These are phyloP conservation scores for Termitomyces sp. DNA, from an alignment of 768 basidiomycete genomes.

Conservation along the genomic window DNA sequence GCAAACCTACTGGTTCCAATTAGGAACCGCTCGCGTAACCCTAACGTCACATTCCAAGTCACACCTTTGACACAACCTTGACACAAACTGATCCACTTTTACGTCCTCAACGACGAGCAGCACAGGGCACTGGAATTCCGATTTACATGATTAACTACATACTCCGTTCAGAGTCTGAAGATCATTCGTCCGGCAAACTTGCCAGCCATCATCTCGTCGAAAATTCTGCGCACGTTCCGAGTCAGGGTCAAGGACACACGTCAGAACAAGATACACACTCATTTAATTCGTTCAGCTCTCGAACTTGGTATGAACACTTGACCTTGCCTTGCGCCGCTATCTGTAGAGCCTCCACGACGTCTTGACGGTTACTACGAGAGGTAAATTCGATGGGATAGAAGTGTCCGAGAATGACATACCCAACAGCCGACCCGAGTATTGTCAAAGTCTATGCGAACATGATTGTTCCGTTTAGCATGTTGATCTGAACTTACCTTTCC, in stretches of 20 bases:
- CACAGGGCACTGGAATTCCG: not conserved
- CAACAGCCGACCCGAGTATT: constrained; percentile 35
- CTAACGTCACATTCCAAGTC: constrained; percentile 4
- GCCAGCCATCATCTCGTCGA: constrained; percentile 22
- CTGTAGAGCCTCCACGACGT: constrained; percentile 70
- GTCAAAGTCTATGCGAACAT: constrained; percentile 28
- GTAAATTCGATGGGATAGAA: not conserved
- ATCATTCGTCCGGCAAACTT: constrained; percentile 28
- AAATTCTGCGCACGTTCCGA: constrained; percentile 14
- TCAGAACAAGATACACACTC: constrained; percentile 29
- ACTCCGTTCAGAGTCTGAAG: constrained; percentile 9
- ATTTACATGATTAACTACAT: not conserved
- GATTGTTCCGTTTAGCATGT: not conserved
- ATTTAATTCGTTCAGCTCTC: constrained; percentile 43
- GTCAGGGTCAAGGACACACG: not conserved
- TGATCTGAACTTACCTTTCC: constrained; percentile 21
- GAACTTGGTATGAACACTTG: constrained; percentile 44
- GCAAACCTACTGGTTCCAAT: constrained; percentile 15
- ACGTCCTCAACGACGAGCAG: not conserved
- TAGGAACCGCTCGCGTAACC: constrained; percentile 5
- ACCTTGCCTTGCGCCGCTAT: constrained; percentile 68
- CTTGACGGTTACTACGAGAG: constrained; percentile 59
- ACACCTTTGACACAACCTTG: too few species aligned
- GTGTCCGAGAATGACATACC: constrained; percentile 19
- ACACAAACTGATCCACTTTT: not conserved